Percentiles rank a stretch among this genome's conserved stretches.
Conservation (phyloP, 1,139 yeast species). For the Nakaseomyces sp. region DNA sequence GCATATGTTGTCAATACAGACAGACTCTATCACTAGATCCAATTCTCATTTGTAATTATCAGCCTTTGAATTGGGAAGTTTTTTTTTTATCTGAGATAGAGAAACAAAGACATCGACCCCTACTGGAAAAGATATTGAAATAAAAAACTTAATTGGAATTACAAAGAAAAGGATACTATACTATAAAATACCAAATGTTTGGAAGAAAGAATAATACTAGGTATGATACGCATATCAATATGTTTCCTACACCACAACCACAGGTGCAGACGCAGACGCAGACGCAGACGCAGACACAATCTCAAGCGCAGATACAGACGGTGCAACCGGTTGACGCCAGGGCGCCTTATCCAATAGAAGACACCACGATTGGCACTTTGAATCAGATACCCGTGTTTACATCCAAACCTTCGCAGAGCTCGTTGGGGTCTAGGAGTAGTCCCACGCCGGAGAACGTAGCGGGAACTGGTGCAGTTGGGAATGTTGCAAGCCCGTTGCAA, state of each 20-base stretch:
- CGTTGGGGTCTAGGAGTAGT: constrained; percentile 4
- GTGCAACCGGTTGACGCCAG: not conserved
- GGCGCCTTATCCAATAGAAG: constrained; percentile 20
- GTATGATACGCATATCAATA: constrained; percentile 5
- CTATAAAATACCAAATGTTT: not conserved
- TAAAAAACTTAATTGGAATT: no score
- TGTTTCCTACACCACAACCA: constrained; percentile 1
- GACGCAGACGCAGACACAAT: not conserved
- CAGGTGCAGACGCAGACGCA: not conserved
- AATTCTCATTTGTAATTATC: no score
- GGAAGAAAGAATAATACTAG: not conserved
- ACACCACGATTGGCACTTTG: constrained; percentile 12
- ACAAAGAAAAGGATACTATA: not conserved
- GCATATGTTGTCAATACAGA: no score
- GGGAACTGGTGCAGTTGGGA: no score
- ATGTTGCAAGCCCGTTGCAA: no score
- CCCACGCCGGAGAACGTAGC: constrained; percentile 6
- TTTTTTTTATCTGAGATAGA: no score
- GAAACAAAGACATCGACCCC: no score
- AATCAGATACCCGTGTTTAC: constrained; percentile 14
- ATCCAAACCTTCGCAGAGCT: constrained; percentile 7
- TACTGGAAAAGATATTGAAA: no score
- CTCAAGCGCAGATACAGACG: not conserved
- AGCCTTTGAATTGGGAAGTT: no score
- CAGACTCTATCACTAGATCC: no score